Evolutionary conservation across 2,329 filamentous ascomycete genomes (phyloP).

Genomic region (Diplodia sapinea): DNA sequence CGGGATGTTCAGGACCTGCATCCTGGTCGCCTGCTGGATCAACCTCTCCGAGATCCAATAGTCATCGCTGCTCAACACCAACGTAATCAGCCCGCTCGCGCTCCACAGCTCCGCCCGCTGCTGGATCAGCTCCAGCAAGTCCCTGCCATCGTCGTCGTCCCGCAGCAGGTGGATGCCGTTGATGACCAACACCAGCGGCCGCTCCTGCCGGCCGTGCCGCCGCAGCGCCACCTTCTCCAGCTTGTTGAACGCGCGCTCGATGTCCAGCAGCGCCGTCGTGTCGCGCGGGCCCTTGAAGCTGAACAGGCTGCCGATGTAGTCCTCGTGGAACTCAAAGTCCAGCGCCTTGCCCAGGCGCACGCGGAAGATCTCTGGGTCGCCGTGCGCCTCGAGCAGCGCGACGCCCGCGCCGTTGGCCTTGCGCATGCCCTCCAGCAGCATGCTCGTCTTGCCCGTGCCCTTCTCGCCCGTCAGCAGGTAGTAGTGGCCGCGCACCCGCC

Average conservation of each 20-base stretch:
- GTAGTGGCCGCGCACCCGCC: constrained; percentile 74
- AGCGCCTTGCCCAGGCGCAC: constrained; percentile 85
- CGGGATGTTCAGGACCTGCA: constrained; percentile 82
- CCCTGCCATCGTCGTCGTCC: constrained; percentile 83
- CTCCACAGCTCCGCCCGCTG: constrained; percentile 92
- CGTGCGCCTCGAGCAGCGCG: constrained; percentile 90
- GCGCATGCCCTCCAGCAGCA: constrained; percentile 89
- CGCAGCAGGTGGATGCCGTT: constrained; percentile 86
- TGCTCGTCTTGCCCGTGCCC: constrained; percentile 88
- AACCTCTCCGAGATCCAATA: constrained; percentile 94
- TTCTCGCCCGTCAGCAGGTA: constrained; percentile 87
- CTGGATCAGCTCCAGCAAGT: constrained; percentile 85
- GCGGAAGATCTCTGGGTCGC: constrained; percentile 86
- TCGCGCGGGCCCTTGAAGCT: constrained; percentile 86
- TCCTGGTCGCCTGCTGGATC: constrained; percentile 83
- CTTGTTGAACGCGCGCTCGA: constrained; percentile 91
- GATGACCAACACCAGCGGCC: constrained; percentile 80
- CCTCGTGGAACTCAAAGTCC: constrained; percentile 91
- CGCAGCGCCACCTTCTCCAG: constrained; percentile 84
- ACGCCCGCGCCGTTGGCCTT: constrained; percentile 82
- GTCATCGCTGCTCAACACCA: constrained; percentile 89
- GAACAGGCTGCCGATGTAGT: constrained; percentile 91
- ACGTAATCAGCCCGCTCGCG: constrained; percentile 79
- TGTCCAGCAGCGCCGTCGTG: constrained; percentile 83
- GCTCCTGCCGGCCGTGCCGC: constrained; percentile 62